Evolutionary conservation across 2,329 filamentous ascomycete genomes (phyloP), one percentile per base, ranked within the genome.

Genomic region (Zymoseptoria brevis): DNA sequence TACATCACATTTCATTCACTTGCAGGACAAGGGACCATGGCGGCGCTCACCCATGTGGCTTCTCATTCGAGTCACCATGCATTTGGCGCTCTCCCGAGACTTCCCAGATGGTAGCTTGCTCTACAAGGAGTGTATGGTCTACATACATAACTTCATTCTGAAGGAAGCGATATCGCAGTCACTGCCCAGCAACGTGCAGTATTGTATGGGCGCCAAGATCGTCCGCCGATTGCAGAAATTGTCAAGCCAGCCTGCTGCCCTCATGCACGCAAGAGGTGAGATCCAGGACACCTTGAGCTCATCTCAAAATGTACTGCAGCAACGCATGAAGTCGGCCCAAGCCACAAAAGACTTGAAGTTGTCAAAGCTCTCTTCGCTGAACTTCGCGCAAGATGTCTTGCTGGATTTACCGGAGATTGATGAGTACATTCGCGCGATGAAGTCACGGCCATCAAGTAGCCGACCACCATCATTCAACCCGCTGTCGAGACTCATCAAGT

Each of bases 11-110:
- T 8, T 29, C 26, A 29, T 29, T 29, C 26, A 29, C 26, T 29
- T 29, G 26, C 26, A 29, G 8, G 8, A n/a, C n/a, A 71, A 77
- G 1, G 67, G 75, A 0, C 86, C 86, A 0, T 89, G 86, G 86
- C 76, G 86, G 19, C 75, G 87, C 26, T 80, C 79, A 1, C 79
- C 86, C 0, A 77, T 81, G 53, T 90, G 85, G 81, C 77, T 89
- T 0, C 73, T 85, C 0, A 69, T 88, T 5, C 81, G 85, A 0
- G 84, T 89, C 1, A 75, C 78, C 0, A 64, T 83, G 1, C 79
- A 84, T 54, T 77, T 85, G 0, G 75, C 80, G 8, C 73, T 88
- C 1, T 24, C 54, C 4, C 60, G 66, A 67, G 48, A 45, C 13
- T 45, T 16, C 4, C 16, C 35, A 45, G 35, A 45, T n/a, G 35